Conservation (phyloP, 202 grass and related monocot genomes). For the Setaria italica region DNA sequence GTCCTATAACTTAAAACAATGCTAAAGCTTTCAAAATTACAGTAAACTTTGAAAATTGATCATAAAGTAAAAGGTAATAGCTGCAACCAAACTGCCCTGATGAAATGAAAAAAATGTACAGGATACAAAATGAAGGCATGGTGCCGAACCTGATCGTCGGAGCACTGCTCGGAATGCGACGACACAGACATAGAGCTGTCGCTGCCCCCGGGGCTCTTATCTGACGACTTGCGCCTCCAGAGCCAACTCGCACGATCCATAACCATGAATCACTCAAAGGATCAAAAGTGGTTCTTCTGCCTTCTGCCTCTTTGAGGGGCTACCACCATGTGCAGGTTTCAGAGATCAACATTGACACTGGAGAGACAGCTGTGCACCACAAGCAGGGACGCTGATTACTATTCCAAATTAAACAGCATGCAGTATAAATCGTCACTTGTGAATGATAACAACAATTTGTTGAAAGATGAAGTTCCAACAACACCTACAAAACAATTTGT, state of each 20-base stretch:
- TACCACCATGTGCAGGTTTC: conserved; percentile 40
- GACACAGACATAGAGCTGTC: conserved; percentile 53
- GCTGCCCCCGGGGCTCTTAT: conserved; percentile 60
- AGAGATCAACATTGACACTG: conserved; percentile 33
- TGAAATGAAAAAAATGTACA: conserved; percentile 27
- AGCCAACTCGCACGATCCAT: conserved; percentile 76
- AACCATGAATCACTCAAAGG: conserved; percentile 49
- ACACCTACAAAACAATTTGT: neutral
- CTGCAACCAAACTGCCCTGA: neutral
- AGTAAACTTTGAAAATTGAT: neutral
- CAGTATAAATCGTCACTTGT: conserved; percentile 9
- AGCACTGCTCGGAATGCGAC: conserved; percentile 55
- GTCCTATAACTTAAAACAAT: neutral
- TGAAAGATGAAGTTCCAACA: conserved; percentile 27
- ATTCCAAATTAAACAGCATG: conserved; percentile 29
- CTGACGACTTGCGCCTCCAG: conserved; percentile 73
- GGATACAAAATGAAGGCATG: conserved; percentile 26
- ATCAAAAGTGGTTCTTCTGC: conserved; percentile 25
- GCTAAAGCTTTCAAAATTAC: neutral
- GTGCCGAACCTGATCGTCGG: conserved; percentile 63
- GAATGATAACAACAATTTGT: neutral
- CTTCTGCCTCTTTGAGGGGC: conserved; percentile 20
- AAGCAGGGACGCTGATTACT: conserved; percentile 12
- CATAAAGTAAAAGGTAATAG: neutral
- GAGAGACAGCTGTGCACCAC: conserved; percentile 16